phyloP scores from a whole-genome alignment of 169 alveolate species.

The Eimeria mitis region DNA sequence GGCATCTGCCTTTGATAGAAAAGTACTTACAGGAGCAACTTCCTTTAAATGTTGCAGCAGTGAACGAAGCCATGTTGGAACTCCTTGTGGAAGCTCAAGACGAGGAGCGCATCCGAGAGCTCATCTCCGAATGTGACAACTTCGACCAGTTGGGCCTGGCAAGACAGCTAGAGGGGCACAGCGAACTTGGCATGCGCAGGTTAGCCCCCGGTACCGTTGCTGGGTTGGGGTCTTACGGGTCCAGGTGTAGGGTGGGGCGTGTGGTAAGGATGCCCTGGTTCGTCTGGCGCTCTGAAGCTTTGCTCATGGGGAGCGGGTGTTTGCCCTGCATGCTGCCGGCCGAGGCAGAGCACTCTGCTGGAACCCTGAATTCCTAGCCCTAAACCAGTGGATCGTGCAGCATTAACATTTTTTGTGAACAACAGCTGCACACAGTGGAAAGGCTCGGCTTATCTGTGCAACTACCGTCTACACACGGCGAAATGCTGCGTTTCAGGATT shows the following conservation, averaged over 20 bases:
- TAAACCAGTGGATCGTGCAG: not conserved
- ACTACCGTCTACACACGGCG: not conserved
- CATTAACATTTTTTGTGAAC: not conserved
- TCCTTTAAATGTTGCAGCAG: conserved; percentile 93
- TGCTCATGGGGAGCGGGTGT: not conserved
- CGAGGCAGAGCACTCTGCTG: not conserved
- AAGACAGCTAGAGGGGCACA: conserved; percentile 95
- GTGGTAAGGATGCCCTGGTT: not conserved
- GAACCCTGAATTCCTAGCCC: not conserved
- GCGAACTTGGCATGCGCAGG: conserved; percentile 98
- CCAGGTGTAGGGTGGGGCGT: not conserved
- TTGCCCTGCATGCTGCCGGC: not conserved
- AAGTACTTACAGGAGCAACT: conserved; percentile 89
- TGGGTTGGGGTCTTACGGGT: not conserved
- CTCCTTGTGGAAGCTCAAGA: conserved; percentile 98
- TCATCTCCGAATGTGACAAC: conserved; percentile 96
- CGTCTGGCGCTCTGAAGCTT: not conserved
- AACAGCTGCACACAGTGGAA: not conserved
- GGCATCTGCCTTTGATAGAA: conserved; percentile 91
- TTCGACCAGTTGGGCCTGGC: conserved; percentile 97
- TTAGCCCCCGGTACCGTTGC: conserved; percentile 92
- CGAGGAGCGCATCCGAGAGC: conserved; percentile 94
- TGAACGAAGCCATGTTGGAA: conserved; percentile 99
- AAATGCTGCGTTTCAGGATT: conserved; percentile 48
- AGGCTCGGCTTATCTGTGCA: not conserved